Evolutionary conservation across 1,284 basidiomycete species (phyloP), one percentile per base, ranked within the genome.

Genomic region (Tylopilus sp.): DNA sequence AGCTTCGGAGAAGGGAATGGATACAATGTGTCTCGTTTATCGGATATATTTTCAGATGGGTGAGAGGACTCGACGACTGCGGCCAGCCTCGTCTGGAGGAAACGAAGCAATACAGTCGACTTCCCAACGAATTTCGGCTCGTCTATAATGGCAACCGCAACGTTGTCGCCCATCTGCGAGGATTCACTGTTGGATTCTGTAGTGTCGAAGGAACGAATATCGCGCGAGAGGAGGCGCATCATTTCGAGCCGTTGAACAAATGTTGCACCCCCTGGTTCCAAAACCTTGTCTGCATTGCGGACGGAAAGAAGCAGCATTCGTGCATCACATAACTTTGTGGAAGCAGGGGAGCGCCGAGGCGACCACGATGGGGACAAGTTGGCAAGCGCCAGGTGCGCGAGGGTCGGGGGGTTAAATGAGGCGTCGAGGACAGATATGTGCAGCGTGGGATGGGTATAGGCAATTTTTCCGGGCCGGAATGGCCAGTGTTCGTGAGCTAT

Each of bases 351-450:
- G 19, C 10, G 28, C 23, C 35, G 26, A 21, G 44, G 1, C 23
- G 25, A 44, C 46, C 48, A 58, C 1, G 75, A 74, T 19, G 67
- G 67, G 2, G 53, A 61, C 4, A 74, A 71, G 48, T 76, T 77
- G 16, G 83, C 83, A 39, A 97, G 81, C 0, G 89, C 85, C 48
- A 88, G 76, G 64, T 99, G 95, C 0, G 96, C 93, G 11, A 77
- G 67, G 0, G 91, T 93, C 0, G 96, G 96, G 2, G 96, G 95
- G 61, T 99, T 97, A 73, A 94, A 98, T 1, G 91, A 95, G 0
- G 92, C 88, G 62, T 98, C 95, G 30, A 98, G 78, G 16, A 97
- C 76, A 8, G 83, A 76, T 41, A 89, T 72, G 28, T 68, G 72
- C 28, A 83, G 63, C 5, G 66, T 57, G 38, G 54, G 48, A 18